phyloP scores from a whole-genome alignment of 2,329 filamentous ascomycete species.

The Xylaria sp. region DNA sequence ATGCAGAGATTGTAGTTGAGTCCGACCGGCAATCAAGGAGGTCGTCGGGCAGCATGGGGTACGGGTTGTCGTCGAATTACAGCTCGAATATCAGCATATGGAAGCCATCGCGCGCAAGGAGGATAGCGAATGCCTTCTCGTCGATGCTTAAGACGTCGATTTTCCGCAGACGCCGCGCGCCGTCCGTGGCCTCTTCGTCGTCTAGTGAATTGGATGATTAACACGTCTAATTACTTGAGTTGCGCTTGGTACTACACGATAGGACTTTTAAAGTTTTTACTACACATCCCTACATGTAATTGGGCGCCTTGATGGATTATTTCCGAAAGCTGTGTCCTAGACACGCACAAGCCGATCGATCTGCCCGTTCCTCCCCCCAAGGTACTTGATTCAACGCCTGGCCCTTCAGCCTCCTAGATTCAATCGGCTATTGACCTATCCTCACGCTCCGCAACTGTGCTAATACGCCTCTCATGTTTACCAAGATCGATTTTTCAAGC shows the following conservation, averaged over 20 bases:
- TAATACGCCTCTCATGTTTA: neutral
- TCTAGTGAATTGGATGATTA: neutral
- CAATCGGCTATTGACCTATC: neutral
- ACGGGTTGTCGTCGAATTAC: neutral
- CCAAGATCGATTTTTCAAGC: neutral
- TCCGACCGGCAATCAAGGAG: neutral
- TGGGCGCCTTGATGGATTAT: too few species aligned
- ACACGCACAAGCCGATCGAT: too few species aligned
- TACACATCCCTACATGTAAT: neutral
- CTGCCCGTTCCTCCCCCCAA: too few species aligned
- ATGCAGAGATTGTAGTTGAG: neutral
- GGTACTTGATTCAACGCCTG: neutral
- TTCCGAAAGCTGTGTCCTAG: too few species aligned
- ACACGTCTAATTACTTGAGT: neutral
- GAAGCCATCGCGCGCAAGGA: neutral
- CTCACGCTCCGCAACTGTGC: too few species aligned
- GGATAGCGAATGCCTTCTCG: conserved; percentile 13
- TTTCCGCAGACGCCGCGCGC: conserved; percentile 14
- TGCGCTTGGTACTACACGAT: neutral
- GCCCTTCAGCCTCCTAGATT: neutral
- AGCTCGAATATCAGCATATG: neutral
- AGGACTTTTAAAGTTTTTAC: neutral
- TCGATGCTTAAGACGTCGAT: conserved; percentile 12
- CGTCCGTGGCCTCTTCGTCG: neutral
- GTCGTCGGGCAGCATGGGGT: neutral